Base-by-base conservation (phyloP, 768 basidiomycete genomes). In the Goffeauzyma gilvescens region DNA sequence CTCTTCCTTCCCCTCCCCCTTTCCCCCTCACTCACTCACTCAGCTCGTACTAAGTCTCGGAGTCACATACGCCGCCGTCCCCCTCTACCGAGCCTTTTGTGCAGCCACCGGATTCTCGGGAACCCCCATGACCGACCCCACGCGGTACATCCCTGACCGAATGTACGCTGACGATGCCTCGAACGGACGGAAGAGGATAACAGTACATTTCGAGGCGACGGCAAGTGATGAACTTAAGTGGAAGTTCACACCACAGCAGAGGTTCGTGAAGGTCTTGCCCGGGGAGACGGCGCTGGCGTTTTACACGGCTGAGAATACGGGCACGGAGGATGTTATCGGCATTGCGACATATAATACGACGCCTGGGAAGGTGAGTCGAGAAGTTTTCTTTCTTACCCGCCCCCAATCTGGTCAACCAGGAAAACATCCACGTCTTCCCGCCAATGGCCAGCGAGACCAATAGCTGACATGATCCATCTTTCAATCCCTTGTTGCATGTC, bases 281-380 rank as follows among this genome's bases (percentile, higher is more conserved):
- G 93, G 93, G 9, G 93, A 98, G 68, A 86, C 87, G 2, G 84
- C 82, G 46, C 66, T 98, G 46, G 93, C 93, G 8, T 98, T 98
- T 61, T 98, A 96, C 64, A 84, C 72, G 36, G 90, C 90, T 6
- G 83, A 72, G 66, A 98, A 98, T 55, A 72, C 68, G 36, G 78
- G 81, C 8, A 67, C 75, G 36, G 69, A 79, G 51, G 93, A 96
- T 59, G 75, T 98, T 41, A 89, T 98, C 55, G 93, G 93, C 1
- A 96, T 98, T 61, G 90, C 89, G 25, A 96, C 93, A 5, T 98
- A 98, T 62, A 98, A 96, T 64, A 90, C 95, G 49, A 90, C 89
- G 0, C 93, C 93, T n/a, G 83, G 85, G 59, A 73, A 89, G 63
- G 90, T 93, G 57, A 34, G 79, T 68, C 7, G 6, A 20, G 26